Base-by-base conservation (phyloP, 176 grass and related monocot genomes). In the Elymus sibiricus region DNA sequence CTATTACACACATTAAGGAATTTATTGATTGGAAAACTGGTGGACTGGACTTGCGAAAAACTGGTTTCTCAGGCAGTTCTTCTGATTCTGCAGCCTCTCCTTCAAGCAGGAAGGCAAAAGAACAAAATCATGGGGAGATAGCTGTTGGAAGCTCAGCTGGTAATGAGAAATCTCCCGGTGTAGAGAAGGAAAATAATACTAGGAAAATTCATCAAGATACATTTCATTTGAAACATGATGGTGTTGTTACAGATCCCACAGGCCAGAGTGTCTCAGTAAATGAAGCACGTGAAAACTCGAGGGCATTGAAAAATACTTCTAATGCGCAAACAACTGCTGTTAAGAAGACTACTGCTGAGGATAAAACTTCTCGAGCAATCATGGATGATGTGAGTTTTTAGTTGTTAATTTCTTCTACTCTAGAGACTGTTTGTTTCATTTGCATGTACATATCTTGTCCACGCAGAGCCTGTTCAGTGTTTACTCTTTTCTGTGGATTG, bases 321-420 rank as follows among this genome's bases (percentile, higher is more conserved):
- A 62, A 81, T 49, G 27, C 9, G 21, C 65, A 82, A 55, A 47
- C 76, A 9, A 26, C 59, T 75, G 27, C 47, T 64, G n/a, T 75
- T 62, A 71, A 84, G 42, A 84, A 90, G 70, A 59, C 61, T 86
- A 84, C 11, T 76, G 70, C 53, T 76, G 88, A 72, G 25, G 55
- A 74, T 79, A 91, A 71, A 83, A 82, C 16, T 47, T 91, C 81
- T 76, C 32, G 11, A 79, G 65, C 89, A 70, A 87, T 82, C 15
- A 83, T 76, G 29, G 80, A 89, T 87, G 81, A 89, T 87, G 94
- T 95, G 80, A 95, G 93, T 93, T 90, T 61, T 15, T 84, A 40
- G 17, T 80, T 75, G 28, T 82, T 22, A 35, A 67, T 27, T 85
- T 76, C 22, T 83, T 79, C 63, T 37, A 25, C 29, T 42, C 14